Conservation (phyloP, 208 protist species). For the Trypanosoma vivax region DNA sequence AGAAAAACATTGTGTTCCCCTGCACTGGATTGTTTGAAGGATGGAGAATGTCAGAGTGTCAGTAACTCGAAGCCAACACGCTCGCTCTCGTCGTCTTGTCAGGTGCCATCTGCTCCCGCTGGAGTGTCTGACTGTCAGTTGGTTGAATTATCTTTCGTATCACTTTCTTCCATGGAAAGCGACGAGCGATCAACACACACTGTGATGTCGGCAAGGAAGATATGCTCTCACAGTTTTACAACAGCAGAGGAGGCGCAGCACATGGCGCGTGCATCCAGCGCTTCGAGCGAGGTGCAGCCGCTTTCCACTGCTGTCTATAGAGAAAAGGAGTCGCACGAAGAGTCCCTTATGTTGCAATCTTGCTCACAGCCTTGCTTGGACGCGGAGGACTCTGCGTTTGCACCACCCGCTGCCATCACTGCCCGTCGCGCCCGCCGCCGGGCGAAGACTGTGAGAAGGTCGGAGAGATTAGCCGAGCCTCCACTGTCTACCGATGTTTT, state of each 20-base stretch:
- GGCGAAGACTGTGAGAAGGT: neutral
- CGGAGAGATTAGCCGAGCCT: neutral
- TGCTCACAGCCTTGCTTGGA: too few species aligned
- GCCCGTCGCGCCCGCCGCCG: neutral
- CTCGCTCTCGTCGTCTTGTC: neutral
- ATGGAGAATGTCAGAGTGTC: neutral
- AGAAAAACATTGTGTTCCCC: too few species aligned
- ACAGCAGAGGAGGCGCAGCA: too few species aligned
- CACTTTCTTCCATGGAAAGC: neutral
- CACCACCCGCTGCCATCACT: neutral
- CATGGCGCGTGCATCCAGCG: too few species aligned
- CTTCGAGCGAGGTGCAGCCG: too few species aligned
- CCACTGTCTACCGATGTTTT: constrained; percentile 35
- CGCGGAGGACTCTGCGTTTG: too few species aligned
- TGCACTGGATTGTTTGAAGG: too few species aligned
- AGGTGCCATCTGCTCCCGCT: neutral
- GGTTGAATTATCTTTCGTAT: neutral
- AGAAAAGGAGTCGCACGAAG: too few species aligned
- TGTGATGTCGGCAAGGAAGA: neutral
- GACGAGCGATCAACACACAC: neutral
- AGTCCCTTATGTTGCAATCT: too few species aligned
- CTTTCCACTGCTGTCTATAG: too few species aligned
- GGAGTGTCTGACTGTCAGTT: neutral
- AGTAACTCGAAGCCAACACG: neutral
- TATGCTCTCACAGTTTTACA: too few species aligned